phyloP scores from a whole-genome alignment of 805 yeast species.

The Metschnikowia gruessii region DNA sequence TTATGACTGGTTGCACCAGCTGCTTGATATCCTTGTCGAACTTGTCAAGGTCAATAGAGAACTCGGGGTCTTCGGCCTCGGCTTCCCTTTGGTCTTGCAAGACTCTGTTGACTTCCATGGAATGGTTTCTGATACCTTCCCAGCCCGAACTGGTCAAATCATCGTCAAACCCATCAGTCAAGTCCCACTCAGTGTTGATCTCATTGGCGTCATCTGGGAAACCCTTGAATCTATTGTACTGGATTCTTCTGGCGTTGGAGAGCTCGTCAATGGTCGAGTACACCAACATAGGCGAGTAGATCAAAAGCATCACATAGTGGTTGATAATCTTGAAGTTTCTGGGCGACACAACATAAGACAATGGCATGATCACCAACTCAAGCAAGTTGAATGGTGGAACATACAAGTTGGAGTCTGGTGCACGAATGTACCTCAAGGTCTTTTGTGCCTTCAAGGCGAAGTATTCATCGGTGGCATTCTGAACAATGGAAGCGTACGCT shows the following conservation, averaged over 20 bases:
- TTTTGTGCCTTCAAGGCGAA: slow-evolving; percentile 82
- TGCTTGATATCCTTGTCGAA: slow-evolving; percentile 53
- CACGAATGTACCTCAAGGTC: slow-evolving; percentile 78
- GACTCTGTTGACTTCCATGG: slow-evolving; percentile 37
- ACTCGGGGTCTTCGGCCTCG: slow-evolving; percentile 67
- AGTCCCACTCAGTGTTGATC: slow-evolving; percentile 74
- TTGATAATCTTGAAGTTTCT: slow-evolving; percentile 40
- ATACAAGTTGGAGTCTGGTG: slow-evolving; percentile 82
- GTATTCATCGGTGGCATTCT: slow-evolving; percentile 80
- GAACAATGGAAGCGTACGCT: slow-evolving; percentile 77
- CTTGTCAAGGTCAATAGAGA: slow-evolving; percentile 45
- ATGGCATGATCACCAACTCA: slow-evolving; percentile 46
- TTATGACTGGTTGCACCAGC: slow-evolving; percentile 57
- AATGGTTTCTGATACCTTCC: slow-evolving; percentile 39
- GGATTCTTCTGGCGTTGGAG: slow-evolving; percentile 62
- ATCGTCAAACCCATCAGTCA: slow-evolving; percentile 66
- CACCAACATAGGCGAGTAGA: slow-evolving; percentile 66
- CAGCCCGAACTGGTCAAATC: slow-evolving; percentile 29
- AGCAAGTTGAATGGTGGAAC: slow-evolving; percentile 82
- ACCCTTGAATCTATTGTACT: slow-evolving; percentile 62
- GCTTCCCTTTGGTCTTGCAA: slow-evolving; percentile 56
- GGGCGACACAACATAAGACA: slow-evolving; percentile 35
- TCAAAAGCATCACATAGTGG: slow-evolving; percentile 55
- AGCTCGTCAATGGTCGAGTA: slow-evolving; percentile 64
- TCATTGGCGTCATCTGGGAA: slow-evolving; percentile 79